A percentile compares a stretch with the other conserved stretches of the same genome.
These are phyloP conservation scores for Nicotiana tomentosiformis DNA, from an alignment of 257 asterid genomes.

Conservation along the genomic window DNA sequence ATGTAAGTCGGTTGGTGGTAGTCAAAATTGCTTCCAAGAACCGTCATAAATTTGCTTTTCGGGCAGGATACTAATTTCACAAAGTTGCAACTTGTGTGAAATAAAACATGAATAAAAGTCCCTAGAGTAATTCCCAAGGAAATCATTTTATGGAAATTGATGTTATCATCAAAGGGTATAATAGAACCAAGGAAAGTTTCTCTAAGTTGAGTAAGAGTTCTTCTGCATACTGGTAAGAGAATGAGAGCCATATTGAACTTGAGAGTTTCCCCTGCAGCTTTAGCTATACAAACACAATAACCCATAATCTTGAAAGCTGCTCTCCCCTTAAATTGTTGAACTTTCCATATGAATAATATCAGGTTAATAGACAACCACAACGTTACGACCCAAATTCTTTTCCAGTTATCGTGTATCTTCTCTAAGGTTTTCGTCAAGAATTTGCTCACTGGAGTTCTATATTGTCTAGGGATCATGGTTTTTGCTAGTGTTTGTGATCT, in stretches of 20 bases:
- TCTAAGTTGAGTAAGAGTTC: slow-evolving; percentile 59
- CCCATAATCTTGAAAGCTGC: slow-evolving; percentile 66
- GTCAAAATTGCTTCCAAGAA: slow-evolving; percentile 42
- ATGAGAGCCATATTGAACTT: slow-evolving; percentile 89
- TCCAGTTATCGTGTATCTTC: slow-evolving; percentile 57
- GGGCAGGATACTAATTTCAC: slow-evolving; percentile 56
- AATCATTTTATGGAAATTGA: slow-evolving; percentile 73
- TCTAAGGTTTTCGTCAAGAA: slow-evolving; percentile 43
- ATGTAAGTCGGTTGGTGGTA: slow-evolving; percentile 55
- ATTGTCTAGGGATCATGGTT: slow-evolving; percentile 79
- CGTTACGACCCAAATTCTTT: slow-evolving; percentile 45
- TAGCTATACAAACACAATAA: slow-evolving; percentile 68
- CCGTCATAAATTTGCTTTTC: slow-evolving; percentile 23
- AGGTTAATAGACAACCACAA: slow-evolving; percentile 48
- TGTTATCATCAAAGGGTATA: slow-evolving; percentile 83
- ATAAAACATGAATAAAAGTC: slow-evolving; percentile 29
- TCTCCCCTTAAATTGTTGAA: slow-evolving; percentile 31
- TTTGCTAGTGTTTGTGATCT: slow-evolving; percentile 51
- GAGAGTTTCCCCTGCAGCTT: slow-evolving; percentile 68
- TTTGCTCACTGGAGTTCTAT: slow-evolving; percentile 63
- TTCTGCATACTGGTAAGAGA: slow-evolving; percentile 74
- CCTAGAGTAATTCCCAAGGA: slow-evolving; percentile 52
- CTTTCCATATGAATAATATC: slow-evolving; percentile 51
- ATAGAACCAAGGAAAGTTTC: slow-evolving; percentile 56
- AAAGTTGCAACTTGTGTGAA: slow-evolving; percentile 57